Evolutionary conservation across 176 grass and related monocot species (phyloP).

Genomic region (Aegilops tauschii): DNA sequence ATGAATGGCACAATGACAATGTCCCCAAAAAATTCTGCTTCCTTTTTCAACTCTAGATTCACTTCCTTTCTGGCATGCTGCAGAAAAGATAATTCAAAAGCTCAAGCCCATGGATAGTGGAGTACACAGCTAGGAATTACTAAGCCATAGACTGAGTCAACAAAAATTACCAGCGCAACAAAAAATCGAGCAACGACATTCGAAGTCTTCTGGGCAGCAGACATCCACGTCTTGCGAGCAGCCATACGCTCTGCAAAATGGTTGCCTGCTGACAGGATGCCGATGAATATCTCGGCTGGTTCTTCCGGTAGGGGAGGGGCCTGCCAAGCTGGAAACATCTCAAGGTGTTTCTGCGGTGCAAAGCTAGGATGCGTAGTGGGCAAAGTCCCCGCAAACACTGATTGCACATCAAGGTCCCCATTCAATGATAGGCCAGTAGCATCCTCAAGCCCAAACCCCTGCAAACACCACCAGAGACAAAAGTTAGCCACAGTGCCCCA

Average conservation of each 20-base stretch:
- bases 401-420: slow-evolving; percentile 83
- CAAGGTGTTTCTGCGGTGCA: slow-evolving; percentile 75
- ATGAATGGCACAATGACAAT: slow-evolving; percentile 95
- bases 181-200: slow-evolving; percentile 86
- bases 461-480: slow-evolving; percentile 35
- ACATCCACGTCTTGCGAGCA: slow-evolving; percentile 95
- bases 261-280: slow-evolving; percentile 94
- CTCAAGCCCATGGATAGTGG: slow-evolving; percentile 7
- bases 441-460: slow-evolving; percentile 95
- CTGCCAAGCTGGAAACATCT: slow-evolving; percentile 79
- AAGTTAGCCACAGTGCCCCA: background rate
- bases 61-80: slow-evolving; percentile 87
- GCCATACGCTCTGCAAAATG: slow-evolving; percentile 99
- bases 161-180: slow-evolving; percentile 83
- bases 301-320: slow-evolving; percentile 60
- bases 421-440: slow-evolving; percentile 92
- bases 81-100: slow-evolving; percentile 32
- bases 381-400: slow-evolving; percentile 80
- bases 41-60: slow-evolving; percentile 79
- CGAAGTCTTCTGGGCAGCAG: slow-evolving; percentile 48
- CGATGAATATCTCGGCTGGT: slow-evolving; percentile 82
- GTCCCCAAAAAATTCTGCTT: slow-evolving; percentile 90
- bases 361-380: slow-evolving; percentile 81
- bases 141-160: slow-evolving; percentile 9
- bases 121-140: background rate